phyloP scores from a whole-genome alignment of 1,284 basidiomycete genomes.

The Bondarzewia mesenterica region DNA sequence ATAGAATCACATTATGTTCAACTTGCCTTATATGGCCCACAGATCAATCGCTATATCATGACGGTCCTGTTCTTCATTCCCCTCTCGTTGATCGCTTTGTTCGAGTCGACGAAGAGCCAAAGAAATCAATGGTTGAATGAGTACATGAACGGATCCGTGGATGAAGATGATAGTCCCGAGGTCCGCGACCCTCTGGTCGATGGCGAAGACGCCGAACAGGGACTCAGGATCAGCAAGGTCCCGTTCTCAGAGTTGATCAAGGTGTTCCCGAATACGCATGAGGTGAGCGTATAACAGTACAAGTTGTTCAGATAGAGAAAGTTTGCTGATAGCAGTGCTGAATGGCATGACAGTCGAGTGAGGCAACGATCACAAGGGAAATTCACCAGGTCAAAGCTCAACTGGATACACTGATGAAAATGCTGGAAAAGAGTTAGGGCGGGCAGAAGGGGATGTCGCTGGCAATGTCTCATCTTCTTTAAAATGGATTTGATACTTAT shows the following conservation, averaged over 20 bases:
- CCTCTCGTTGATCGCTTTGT: conserved; percentile 65
- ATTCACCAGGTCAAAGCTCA: conserved; percentile 50
- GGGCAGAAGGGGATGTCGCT: neutral
- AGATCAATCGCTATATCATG: conserved; percentile 80
- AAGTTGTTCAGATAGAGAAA: neutral
- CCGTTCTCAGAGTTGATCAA: conserved; percentile 71
- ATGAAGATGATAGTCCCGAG: conserved; percentile 54
- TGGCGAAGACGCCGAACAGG: conserved; percentile 44
- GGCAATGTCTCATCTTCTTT: too few relatives aligned
- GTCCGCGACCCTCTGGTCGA: conserved; percentile 55
- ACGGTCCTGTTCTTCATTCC: conserved; percentile 73
- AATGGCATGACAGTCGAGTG: conserved; percentile 49
- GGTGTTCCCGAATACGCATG: conserved; percentile 67
- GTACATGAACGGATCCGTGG: conserved; percentile 57
- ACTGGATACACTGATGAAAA: conserved; percentile 46
- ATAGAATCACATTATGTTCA: neutral
- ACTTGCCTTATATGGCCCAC: neutral
- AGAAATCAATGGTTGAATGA: conserved; percentile 59
- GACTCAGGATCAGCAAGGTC: conserved; percentile 64
- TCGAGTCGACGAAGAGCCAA: conserved; percentile 51
- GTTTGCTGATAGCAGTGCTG: conserved; percentile 1
- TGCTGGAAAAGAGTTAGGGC: conserved; percentile 28
- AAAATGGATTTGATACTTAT: too few relatives aligned
- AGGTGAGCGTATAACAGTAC: conserved; percentile 37
- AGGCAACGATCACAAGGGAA: conserved; percentile 61